phyloP scores from a whole-genome alignment of 345 rosid species.

The Populus simonii region DNA sequence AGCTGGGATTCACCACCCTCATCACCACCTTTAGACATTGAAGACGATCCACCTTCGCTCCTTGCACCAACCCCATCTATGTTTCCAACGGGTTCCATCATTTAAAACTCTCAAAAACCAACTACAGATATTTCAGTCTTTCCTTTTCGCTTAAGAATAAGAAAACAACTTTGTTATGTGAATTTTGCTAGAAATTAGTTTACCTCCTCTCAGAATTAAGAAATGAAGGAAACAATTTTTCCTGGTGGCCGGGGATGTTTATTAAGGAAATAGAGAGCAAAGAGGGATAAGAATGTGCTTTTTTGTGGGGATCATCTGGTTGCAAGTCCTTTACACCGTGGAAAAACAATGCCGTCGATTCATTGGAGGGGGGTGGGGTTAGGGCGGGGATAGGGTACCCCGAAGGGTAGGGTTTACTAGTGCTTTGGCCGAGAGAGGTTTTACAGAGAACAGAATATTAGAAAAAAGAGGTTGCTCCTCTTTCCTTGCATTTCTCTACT shows the following conservation, averaged over 20 bases:
- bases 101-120: too few relatives aligned
- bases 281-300: background rate
- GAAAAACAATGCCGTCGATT: background rate
- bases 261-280: background rate
- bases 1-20: background rate
- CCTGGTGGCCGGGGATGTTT: background rate
- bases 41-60: too few relatives aligned
- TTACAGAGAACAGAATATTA: background rate
- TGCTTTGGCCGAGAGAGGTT: background rate
- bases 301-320: background rate
- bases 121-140: too few relatives aligned
- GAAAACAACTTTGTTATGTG: too few relatives aligned
- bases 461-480: background rate
- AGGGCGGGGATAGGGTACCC: background rate
- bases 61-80: too few relatives aligned
- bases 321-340: background rate
- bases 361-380: background rate
- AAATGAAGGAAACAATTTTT: background rate
- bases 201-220: background rate
- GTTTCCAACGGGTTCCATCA: too few relatives aligned
- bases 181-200: too few relatives aligned
- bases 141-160: too few relatives aligned
- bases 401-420: background rate
- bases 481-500: background rate
- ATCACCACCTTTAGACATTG: background rate